Conservation (phyloP, 2,329 filamentous ascomycete genomes). For the Trichoderma gracile region DNA sequence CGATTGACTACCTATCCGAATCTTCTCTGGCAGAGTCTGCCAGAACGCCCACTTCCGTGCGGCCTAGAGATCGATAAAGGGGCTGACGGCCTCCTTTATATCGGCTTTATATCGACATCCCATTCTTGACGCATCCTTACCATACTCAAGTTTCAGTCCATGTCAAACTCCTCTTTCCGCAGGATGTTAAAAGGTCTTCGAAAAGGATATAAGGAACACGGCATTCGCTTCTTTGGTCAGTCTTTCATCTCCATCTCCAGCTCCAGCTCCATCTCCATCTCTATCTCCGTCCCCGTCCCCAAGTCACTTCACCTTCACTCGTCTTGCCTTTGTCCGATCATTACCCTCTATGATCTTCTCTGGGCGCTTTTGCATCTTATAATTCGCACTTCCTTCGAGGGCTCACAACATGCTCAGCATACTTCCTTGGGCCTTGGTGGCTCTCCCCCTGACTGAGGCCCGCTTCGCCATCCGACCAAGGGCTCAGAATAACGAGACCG, state of each 20-base stretch:
- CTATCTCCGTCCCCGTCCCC: not conserved
- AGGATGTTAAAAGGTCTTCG: not conserved
- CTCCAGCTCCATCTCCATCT: not conserved
- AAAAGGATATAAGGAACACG: slow-evolving; percentile 15
- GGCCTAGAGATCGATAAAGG: not conserved
- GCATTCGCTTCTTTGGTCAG: not conserved
- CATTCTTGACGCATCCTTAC: slow-evolving; percentile 1
- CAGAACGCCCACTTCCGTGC: not conserved
- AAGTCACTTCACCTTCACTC: not conserved
- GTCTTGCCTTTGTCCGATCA: not conserved
- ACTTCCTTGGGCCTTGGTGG: slow-evolving; percentile 33
- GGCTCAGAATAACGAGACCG: slow-evolving; percentile 26
- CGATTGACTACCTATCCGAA: not conserved
- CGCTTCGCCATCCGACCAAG: slow-evolving; percentile 30
- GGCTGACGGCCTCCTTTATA: slow-evolving; percentile 17
- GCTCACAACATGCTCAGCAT: slow-evolving; percentile 32
- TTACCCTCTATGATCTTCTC: too few species aligned
- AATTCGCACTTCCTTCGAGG: too few species aligned
- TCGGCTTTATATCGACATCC: slow-evolving; percentile 16
- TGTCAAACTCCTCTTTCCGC: too few species aligned
- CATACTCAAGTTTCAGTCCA: not conserved
- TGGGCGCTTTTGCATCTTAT: not conserved
- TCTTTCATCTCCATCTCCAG: not conserved
- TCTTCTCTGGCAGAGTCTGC: not conserved
- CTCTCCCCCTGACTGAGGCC: slow-evolving; percentile 34